Evolutionary conservation across 1,284 basidiomycete species (phyloP).

Genomic region (Rhodotorula sp.): DNA sequence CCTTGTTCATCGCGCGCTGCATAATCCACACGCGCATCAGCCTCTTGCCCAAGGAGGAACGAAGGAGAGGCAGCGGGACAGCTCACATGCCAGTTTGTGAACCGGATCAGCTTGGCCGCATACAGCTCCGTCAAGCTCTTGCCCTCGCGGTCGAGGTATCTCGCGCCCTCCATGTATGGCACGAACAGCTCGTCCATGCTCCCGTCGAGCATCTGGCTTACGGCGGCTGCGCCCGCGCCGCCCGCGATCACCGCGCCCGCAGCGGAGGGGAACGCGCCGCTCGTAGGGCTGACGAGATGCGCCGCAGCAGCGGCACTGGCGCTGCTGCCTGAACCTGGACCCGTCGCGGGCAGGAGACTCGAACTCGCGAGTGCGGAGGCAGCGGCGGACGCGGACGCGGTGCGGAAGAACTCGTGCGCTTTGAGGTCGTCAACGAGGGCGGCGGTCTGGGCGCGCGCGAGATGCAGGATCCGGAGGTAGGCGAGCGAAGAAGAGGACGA

Average conservation of each 20-base stretch:
- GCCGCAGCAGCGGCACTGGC: neutral
- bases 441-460: conserved; percentile 79
- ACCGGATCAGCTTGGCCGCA: conserved; percentile 69
- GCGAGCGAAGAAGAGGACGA: conserved; percentile 78
- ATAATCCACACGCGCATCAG: neutral
- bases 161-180: conserved; percentile 81
- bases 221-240: conserved; percentile 46
- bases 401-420: conserved; percentile 71
- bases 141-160: conserved; percentile 90
- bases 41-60: neutral
- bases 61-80: neutral
- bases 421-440: conserved; percentile 89
- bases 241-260: conserved; percentile 22
- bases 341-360: neutral
- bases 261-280: neutral
- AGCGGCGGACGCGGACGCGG: conserved; percentile 53
- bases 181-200: conserved; percentile 96
- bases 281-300: neutral
- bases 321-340: neutral
- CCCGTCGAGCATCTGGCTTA: conserved; percentile 86
- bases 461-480: conserved; percentile 85
- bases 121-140: conserved; percentile 84
- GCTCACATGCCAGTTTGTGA: conserved; percentile 86
- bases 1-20: conserved; percentile 62
- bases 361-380: conserved; percentile 5